Percentiles rank a stretch among this genome's conserved stretches.
Evolutionary conservation across 352 stramenopile species (phyloP).

Genomic region (Saprolegnia diclina): DNA sequence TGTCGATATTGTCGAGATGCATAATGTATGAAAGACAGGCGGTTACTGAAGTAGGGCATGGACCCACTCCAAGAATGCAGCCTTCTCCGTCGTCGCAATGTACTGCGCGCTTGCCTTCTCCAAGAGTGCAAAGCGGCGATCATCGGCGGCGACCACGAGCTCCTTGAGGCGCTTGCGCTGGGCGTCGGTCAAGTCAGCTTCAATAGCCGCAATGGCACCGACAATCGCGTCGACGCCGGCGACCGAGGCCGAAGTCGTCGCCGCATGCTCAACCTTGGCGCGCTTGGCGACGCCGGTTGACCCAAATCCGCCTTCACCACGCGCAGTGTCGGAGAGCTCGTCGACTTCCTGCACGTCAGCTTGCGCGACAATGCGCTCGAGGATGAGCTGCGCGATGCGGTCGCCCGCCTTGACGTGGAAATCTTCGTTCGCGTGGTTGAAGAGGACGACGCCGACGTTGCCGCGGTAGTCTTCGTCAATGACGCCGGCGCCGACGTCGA

Average conservation of each 20-base stretch:
- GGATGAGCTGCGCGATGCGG: constrained; percentile 97
- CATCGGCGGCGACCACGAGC: constrained; percentile 44
- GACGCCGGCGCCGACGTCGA: constrained; percentile 97
- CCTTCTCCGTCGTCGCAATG: constrained; percentile 34
- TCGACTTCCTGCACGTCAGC: constrained; percentile 88
- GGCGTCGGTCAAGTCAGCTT: constrained; percentile 36
- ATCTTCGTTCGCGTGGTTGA: constrained; percentile 94
- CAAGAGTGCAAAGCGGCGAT: constrained; percentile 53
- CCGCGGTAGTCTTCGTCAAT: constrained; percentile 98
- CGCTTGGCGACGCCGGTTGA: constrained; percentile 85
- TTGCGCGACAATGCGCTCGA: constrained; percentile 91
- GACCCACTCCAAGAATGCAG: constrained; percentile 63
- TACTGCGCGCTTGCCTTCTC: constrained; percentile 45
- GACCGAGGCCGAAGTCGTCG: neutral
- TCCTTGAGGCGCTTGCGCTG: constrained; percentile 51
- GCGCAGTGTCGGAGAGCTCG: constrained; percentile 92
- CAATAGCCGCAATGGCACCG: constrained; percentile 13
- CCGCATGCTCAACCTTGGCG: constrained; percentile 40
- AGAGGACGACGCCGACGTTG: constrained; percentile 97
- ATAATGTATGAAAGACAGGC: neutral
- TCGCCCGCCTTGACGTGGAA: constrained; percentile 94
- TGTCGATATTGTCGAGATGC: too few relatives aligned
- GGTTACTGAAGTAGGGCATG: constrained; percentile 44
- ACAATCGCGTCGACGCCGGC: constrained; percentile 8
- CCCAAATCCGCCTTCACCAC: constrained; percentile 94